Conservation (phyloP, 495 filamentous ascomycete genomes). For the Neurospora sp. region DNA sequence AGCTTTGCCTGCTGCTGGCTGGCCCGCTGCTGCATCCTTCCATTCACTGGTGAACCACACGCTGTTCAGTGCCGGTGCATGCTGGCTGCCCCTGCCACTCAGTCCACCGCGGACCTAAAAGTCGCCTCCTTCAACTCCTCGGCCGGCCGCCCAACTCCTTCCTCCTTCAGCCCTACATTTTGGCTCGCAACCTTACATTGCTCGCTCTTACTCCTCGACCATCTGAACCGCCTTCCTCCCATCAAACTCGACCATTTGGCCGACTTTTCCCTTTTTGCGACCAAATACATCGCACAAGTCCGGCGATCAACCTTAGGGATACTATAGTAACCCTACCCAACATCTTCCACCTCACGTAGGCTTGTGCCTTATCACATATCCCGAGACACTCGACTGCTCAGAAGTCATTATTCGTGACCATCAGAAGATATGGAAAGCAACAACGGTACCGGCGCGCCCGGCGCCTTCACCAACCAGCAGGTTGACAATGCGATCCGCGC, state of each 20-base stretch:
- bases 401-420: neutral
- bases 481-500: slow-evolving; percentile 67
- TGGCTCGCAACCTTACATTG: neutral
- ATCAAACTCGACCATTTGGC: neutral
- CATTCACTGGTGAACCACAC: neutral
- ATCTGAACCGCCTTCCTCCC: neutral
- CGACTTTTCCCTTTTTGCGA: neutral
- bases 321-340: neutral
- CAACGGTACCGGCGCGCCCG: slow-evolving; percentile 22
- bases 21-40: neutral
- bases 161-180: slow-evolving; percentile 16
- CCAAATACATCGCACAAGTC: neutral
- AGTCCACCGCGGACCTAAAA: neutral
- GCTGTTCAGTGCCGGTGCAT: neutral
- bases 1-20: neutral
- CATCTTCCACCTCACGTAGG: neutral
- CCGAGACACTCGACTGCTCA: neutral
- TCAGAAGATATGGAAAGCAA: slow-evolving; percentile 25
- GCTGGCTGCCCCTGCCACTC: neutral
- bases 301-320: neutral
- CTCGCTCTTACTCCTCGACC: neutral
- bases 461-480: slow-evolving; percentile 28
- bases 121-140: neutral
- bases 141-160: slow-evolving; percentile 17
- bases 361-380: neutral